Conservation (phyloP, 192 early-diverging fungal species). For the Linderina pennispora region DNA sequence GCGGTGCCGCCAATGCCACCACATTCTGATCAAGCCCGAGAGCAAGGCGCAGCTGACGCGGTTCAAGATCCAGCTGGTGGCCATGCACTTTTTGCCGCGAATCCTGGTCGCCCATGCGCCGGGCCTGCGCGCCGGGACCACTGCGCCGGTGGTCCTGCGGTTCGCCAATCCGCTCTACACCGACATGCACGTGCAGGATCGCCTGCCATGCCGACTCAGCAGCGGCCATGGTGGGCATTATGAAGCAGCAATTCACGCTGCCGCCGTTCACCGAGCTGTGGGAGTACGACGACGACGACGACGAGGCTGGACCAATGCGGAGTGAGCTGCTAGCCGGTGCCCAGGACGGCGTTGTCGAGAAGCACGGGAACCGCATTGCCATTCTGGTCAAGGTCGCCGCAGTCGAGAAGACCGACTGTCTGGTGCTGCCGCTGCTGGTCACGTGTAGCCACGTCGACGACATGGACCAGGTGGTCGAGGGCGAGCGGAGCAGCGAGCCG, state of each 20-base stretch:
- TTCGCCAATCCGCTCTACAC: conserved; percentile 80
- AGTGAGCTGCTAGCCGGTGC: not conserved
- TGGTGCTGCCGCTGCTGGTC: conserved; percentile 32
- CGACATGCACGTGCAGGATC: conserved; percentile 57
- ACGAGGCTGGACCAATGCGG: conserved; percentile 27
- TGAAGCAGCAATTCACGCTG: conserved; percentile 61
- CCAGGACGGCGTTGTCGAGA: conserved; percentile 31
- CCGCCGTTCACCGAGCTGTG: conserved; percentile 71
- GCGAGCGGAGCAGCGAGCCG: not conserved
- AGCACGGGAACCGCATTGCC: conserved; percentile 36
- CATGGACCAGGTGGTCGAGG: conserved; percentile 14
- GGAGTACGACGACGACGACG: conserved; percentile 68
- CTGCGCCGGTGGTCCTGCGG: conserved; percentile 52
- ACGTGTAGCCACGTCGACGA: conserved; percentile 37
- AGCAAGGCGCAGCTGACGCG: conserved; percentile 80
- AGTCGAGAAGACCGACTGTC: conserved; percentile 1
- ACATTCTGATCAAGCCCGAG: conserved; percentile 89
- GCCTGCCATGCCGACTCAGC: conserved; percentile 22
- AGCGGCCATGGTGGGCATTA: conserved; percentile 48
- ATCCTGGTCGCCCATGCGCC: conserved; percentile 49
- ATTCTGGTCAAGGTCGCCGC: conserved; percentile 33
- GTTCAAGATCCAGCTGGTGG: conserved; percentile 88
- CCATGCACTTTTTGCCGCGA: conserved; percentile 72
- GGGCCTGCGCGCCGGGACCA: conserved; percentile 37
- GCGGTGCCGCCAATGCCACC: conserved; percentile 79